Percentiles rank a stretch among this genome's conserved stretches.
phyloP scores from a whole-genome alignment of 2,329 filamentous ascomycete genomes.

The Septoria petroselini region DNA sequence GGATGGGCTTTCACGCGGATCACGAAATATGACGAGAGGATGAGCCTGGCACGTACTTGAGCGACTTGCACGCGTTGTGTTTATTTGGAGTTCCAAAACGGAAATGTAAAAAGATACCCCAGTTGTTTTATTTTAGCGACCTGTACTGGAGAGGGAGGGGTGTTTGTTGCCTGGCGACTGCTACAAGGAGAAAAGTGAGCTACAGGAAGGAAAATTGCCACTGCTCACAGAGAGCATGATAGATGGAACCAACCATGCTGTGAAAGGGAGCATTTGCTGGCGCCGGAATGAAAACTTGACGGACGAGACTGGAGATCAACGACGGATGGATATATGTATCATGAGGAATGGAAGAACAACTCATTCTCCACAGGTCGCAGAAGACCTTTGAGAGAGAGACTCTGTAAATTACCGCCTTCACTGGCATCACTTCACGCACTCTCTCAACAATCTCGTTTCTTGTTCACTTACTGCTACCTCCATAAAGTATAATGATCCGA shows the following conservation, averaged over 20 bases:
- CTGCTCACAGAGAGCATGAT: slow-evolving; percentile 21
- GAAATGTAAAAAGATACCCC: slow-evolving; percentile 29
- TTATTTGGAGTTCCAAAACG: slow-evolving; percentile 15
- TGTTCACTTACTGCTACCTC: neutral
- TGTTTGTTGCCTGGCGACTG: slow-evolving; percentile 12
- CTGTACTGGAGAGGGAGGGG: slow-evolving; percentile 6
- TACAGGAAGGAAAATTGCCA: slow-evolving; percentile 17
- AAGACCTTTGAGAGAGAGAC: neutral
- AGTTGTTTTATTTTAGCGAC: slow-evolving; percentile 18
- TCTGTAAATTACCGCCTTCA: slow-evolving; percentile 1
- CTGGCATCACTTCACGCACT: slow-evolving; percentile 7
- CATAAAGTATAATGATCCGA: too few relatives aligned
- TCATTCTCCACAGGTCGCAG: slow-evolving; percentile 1
- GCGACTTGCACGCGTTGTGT: slow-evolving; percentile 22
- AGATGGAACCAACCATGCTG: slow-evolving; percentile 11
- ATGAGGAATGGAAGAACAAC: slow-evolving; percentile 11
- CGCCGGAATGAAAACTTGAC: slow-evolving; percentile 2
- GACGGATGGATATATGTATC: slow-evolving; percentile 19
- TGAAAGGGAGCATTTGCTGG: slow-evolving; percentile 14
- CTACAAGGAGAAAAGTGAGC: slow-evolving; percentile 12
- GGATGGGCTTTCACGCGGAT: neutral
- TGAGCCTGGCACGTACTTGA: slow-evolving; percentile 11
- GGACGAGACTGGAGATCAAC: slow-evolving; percentile 20
- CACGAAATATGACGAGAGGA: neutral
- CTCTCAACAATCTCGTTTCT: too few relatives aligned